Evolutionary conservation across 371 early-diverging fungal species (phyloP).

Genomic region (Actinomortierella ambigua): DNA sequence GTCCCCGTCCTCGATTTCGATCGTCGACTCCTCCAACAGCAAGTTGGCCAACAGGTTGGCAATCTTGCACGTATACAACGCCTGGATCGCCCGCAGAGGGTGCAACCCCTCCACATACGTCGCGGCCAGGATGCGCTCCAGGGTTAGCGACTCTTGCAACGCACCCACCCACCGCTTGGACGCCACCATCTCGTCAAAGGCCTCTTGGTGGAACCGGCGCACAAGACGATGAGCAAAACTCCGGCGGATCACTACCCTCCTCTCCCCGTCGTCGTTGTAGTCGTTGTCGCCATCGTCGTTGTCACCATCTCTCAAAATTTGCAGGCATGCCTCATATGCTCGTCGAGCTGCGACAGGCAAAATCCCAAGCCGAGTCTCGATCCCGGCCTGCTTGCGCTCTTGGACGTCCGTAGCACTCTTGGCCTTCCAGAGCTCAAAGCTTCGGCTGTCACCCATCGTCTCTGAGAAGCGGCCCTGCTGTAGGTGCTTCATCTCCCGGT

Average conservation of each 20-base stretch:
- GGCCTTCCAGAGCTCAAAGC: no score
- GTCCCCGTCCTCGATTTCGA: constrained; percentile 36
- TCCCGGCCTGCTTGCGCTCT: no score
- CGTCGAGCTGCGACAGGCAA: no score
- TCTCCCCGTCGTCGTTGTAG: no score
- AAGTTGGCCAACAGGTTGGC: constrained; percentile 38
- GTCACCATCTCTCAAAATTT: no score
- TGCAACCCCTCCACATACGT: constrained; percentile 26
- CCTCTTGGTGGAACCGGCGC: constrained; percentile 22
- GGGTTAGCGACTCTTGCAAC: constrained; percentile 19
- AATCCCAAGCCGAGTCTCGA: no score
- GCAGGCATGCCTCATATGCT: no score
- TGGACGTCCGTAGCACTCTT: no score
- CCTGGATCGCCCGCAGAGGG: constrained; percentile 28
- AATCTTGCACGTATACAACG: constrained; percentile 43
- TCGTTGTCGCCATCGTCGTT: no score
- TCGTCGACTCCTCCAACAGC: constrained; percentile 34
- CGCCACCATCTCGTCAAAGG: constrained; percentile 35
- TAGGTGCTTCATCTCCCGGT: constrained; percentile 25
- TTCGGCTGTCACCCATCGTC: no score
- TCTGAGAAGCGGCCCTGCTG: no score
- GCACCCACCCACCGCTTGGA: constrained; percentile 41
- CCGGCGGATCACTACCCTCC: constrained; percentile 14
- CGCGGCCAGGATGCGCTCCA: constrained; percentile 19
- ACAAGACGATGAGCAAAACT: constrained; percentile 19